phyloP scores from a whole-genome alignment of 202 grass and related monocot genomes.

The Zizania palustris region DNA sequence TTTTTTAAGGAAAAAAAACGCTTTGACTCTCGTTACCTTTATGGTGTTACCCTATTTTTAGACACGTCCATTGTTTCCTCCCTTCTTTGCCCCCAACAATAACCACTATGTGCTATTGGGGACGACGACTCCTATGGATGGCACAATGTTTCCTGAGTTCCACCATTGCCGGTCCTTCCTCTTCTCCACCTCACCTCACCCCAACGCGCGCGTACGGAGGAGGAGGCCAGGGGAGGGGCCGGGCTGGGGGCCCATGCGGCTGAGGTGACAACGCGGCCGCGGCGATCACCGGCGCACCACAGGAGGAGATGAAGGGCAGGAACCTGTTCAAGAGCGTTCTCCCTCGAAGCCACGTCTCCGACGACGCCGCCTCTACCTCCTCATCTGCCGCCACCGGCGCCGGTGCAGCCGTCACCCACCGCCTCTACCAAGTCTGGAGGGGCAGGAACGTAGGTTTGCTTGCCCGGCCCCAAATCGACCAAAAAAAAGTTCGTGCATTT shows the following conservation, averaged over 20 bases:
- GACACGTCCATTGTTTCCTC: not conserved
- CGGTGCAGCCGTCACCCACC: slow-evolving; percentile 38
- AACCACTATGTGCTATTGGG: slow-evolving; percentile 22
- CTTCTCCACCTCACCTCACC: slow-evolving; percentile 4
- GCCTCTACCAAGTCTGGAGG: slow-evolving; percentile 92
- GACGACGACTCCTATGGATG: slow-evolving; percentile 28
- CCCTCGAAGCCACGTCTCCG: slow-evolving; percentile 51
- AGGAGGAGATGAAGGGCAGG: slow-evolving; percentile 66
- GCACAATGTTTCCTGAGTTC: slow-evolving; percentile 15
- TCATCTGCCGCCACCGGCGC: slow-evolving; percentile 46
- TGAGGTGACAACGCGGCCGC: slow-evolving; percentile 28
- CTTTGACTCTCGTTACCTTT: no score
- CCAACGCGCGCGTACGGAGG: not conserved
- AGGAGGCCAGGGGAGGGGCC: not conserved
- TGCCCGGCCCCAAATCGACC: no score
- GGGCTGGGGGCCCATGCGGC: not conserved
- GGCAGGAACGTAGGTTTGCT: slow-evolving; percentile 72
- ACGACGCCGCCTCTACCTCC: slow-evolving; percentile 46
- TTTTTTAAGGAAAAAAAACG: no score
- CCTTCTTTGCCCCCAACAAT: slow-evolving; percentile 20
- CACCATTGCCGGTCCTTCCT: not conserved
- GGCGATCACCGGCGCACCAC: slow-evolving; percentile 43
- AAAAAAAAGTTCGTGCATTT: no score
- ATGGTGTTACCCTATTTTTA: no score
- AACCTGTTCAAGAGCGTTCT: slow-evolving; percentile 45